Conservation (phyloP, 1,139 yeast species). For the Yamadazyma songkhlaensis region DNA sequence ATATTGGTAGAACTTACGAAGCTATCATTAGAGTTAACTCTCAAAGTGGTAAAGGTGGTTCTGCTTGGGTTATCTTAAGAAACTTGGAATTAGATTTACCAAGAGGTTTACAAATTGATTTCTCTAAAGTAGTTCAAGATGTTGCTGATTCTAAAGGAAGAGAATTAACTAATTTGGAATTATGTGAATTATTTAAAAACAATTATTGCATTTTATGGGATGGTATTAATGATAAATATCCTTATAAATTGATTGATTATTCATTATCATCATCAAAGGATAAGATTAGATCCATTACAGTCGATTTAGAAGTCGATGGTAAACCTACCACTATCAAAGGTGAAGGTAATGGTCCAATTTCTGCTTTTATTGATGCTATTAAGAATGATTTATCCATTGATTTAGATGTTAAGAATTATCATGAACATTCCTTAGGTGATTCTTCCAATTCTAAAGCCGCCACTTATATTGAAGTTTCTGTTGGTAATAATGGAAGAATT, state of each 20-base stretch:
- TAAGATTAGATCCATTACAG: slow-evolving; percentile 10
- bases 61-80: slow-evolving; percentile 50
- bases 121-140: slow-evolving; percentile 38
- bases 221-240: slow-evolving; percentile 33
- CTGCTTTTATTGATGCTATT: slow-evolving; percentile 44
- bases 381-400: slow-evolving; percentile 11
- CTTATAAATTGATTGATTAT: slow-evolving; percentile 52
- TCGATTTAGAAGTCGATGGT: slow-evolving; percentile 16
- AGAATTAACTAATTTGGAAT: slow-evolving; percentile 45
- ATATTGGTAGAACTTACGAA: slow-evolving; percentile 48
- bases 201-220: slow-evolving; percentile 35
- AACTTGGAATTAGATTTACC: slow-evolving; percentile 48
- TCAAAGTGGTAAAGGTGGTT: slow-evolving; percentile 51
- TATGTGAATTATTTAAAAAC: slow-evolving; percentile 34
- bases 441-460: slow-evolving; percentile 47
- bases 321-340: slow-evolving; percentile 25
- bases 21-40: slow-evolving; percentile 53
- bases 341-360: slow-evolving; percentile 48
- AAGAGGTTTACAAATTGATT: slow-evolving; percentile 42
- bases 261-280: slow-evolving; percentile 29
- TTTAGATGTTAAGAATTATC: slow-evolving; percentile 40
- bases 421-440: slow-evolving; percentile 43
- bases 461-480: slow-evolving; percentile 40
- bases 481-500: slow-evolving; percentile 22
- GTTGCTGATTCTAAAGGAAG: slow-evolving; percentile 43